Percentiles rank a stretch among this genome's conserved stretches.
Evolutionary conservation across 2,329 filamentous ascomycete species (phyloP).

Genomic region (Nemania serpens): DNA sequence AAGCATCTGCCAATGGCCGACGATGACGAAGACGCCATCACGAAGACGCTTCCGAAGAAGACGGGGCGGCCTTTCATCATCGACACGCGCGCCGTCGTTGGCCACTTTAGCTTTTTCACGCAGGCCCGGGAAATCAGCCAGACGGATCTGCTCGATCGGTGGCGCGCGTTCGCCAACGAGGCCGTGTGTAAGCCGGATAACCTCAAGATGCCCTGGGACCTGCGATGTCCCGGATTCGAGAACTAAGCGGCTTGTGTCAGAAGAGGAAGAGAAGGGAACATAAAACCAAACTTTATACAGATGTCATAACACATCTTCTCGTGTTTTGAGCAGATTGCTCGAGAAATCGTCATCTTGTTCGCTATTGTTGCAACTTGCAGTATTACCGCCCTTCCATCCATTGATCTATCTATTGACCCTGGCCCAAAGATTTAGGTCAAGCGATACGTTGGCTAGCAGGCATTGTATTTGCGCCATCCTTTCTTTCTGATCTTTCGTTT

Average conservation of each 20-base stretch:
- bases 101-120: constrained; percentile 56
- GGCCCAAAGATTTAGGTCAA: too few species aligned
- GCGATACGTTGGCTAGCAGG: too few species aligned
- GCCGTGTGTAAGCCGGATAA: constrained; percentile 48
- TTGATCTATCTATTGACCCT: too few species aligned
- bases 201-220: constrained; percentile 28
- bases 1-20: constrained; percentile 50
- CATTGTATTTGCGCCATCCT: too few species aligned
- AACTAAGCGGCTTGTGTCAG: background rate
- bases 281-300: background rate
- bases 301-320: too few species aligned
- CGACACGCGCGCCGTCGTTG: constrained; percentile 58
- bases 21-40: constrained; percentile 53
- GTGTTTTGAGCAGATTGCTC: too few species aligned
- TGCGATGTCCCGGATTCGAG: constrained; percentile 23
- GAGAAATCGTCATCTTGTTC: too few species aligned
- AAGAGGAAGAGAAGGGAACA: background rate
- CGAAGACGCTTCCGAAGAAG: constrained; percentile 45
- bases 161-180: constrained; percentile 57
- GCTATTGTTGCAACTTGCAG: too few species aligned
- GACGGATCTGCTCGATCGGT: constrained; percentile 60
- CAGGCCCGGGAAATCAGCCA: constrained; percentile 50
- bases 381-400: too few species aligned
- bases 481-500: too few species aligned
- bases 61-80: constrained; percentile 52